These are phyloP conservation scores for Prunus dulcis DNA, from an alignment of 306 rosid species.

Conservation along the genomic window DNA sequence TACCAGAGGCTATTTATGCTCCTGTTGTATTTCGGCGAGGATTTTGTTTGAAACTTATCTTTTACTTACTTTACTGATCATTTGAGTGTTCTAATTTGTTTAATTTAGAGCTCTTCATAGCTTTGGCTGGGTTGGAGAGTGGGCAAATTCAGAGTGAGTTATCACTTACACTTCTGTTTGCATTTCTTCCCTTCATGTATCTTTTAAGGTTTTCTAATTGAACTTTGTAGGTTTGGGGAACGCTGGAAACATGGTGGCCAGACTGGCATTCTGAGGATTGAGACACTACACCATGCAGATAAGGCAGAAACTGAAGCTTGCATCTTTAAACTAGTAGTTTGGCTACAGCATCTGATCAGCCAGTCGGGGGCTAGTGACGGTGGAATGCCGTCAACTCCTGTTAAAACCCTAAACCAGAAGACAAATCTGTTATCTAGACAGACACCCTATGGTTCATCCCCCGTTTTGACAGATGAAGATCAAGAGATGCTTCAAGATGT, in stretches of 20 bases:
- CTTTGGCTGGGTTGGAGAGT: slow-evolving; percentile 91
- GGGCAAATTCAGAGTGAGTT: slow-evolving; percentile 79
- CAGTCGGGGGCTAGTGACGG: slow-evolving; percentile 53
- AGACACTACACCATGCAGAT: slow-evolving; percentile 80
- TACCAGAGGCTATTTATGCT: background rate
- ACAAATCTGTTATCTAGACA: no score
- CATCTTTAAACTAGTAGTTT: slow-evolving; percentile 63
- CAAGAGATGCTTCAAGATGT: slow-evolving; percentile 73
- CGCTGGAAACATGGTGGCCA: slow-evolving; percentile 50
- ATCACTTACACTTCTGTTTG: background rate
- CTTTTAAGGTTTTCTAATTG: slow-evolving; percentile 10
- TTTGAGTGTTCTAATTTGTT: slow-evolving; percentile 13
- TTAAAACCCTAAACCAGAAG: background rate
- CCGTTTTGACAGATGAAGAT: slow-evolving; percentile 60
- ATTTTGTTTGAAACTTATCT: background rate
- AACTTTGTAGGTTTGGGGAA: slow-evolving; percentile 51
- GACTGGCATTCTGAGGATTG: slow-evolving; percentile 52
- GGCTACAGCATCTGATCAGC: slow-evolving; percentile 79
- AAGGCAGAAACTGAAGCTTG: slow-evolving; percentile 65
- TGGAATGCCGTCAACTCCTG: slow-evolving; percentile 64
- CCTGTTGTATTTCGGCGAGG: background rate
- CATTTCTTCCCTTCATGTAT: background rate
- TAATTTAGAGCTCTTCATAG: slow-evolving; percentile 75
- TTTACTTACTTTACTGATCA: slow-evolving; percentile 12
- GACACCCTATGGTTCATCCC: slow-evolving; percentile 28